phyloP scores from a whole-genome alignment of 768 basidiomycete genomes.

The Gloeopeniophorella convolvens region DNA sequence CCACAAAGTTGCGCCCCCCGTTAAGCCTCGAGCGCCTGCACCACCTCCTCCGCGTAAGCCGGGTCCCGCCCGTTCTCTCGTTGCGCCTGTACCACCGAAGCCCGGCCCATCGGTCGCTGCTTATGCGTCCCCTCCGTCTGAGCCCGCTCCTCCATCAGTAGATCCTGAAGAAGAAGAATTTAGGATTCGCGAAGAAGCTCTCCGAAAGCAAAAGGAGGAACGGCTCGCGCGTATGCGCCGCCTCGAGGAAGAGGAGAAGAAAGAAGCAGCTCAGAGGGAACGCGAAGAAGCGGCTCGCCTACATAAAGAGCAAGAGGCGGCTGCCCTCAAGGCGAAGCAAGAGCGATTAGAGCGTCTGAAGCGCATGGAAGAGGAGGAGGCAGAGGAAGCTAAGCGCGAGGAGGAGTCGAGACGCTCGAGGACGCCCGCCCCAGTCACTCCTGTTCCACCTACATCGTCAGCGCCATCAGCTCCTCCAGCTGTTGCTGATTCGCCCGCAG shows the following conservation, averaged over 20 bases:
- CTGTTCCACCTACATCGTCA: conserved; percentile 34
- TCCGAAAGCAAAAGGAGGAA: conserved; percentile 71
- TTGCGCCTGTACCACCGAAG: conserved; percentile 32
- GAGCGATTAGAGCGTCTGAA: conserved; percentile 13
- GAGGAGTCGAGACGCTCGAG: conserved; percentile 23
- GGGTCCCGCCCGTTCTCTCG: conserved; percentile 24
- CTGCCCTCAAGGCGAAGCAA: conserved; percentile 12
- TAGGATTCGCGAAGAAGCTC: conserved; percentile 57
- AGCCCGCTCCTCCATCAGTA: conserved; percentile 38
- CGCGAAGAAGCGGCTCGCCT: conserved; percentile 27
- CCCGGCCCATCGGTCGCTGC: conserved; percentile 20
- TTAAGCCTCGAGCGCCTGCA: conserved; percentile 30
- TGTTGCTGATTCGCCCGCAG: conserved; percentile 27
- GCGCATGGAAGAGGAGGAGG: conserved; percentile 17
- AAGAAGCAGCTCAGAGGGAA: conserved; percentile 45
- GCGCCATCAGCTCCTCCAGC: conserved; percentile 35
- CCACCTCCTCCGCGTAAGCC: conserved; percentile 37
- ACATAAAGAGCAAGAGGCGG: conserved; percentile 28
- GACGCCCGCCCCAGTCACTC: conserved; percentile 38
- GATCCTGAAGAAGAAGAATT: conserved; percentile 77
- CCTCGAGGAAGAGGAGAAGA: conserved; percentile 58
- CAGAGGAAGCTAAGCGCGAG: conserved; percentile 14
- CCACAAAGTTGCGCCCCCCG: conserved; percentile 30
- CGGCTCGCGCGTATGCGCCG: conserved; percentile 61
- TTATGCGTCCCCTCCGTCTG: conserved; percentile 35